Conservation (phyloP, 1,284 basidiomycete genomes). For the Apiotrichum gamsii region DNA sequence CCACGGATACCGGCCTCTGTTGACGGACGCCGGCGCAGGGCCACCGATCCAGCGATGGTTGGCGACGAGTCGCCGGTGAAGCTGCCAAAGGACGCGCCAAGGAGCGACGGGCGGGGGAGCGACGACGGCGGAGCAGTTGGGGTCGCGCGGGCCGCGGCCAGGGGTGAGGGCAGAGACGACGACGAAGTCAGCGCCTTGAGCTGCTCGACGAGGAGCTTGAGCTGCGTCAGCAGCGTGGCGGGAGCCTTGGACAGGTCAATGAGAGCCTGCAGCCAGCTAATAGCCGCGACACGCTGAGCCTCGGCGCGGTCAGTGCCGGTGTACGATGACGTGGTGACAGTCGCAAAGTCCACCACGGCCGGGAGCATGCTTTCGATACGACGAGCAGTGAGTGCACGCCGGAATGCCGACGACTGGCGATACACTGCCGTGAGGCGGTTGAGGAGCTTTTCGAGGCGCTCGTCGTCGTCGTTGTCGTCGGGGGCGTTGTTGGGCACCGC, state of each 20-base stretch:
- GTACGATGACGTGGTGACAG: constrained; percentile 26
- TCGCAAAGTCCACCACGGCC: constrained; percentile 40
- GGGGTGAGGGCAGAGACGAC: background rate
- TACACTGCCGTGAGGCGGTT: constrained; percentile 27
- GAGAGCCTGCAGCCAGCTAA: constrained; percentile 27
- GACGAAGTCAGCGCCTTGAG: constrained; percentile 18
- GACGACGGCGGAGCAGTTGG: background rate
- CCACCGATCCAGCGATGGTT: background rate
- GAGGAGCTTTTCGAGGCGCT: constrained; percentile 28
- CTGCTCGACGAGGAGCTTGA: constrained; percentile 39
- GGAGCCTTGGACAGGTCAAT: constrained; percentile 32
- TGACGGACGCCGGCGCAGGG: constrained; percentile 22
- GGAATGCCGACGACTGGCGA: constrained; percentile 28
- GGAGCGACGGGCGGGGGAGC: background rate
- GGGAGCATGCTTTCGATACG: constrained; percentile 42
- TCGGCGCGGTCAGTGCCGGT: constrained; percentile 17
- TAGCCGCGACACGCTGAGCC: constrained; percentile 23
- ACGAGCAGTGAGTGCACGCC: constrained; percentile 28
- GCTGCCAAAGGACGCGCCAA: background rate
- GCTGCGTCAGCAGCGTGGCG: constrained; percentile 29
- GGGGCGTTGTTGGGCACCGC: no score
- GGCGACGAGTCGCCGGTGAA: background rate
- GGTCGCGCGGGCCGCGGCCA: background rate
- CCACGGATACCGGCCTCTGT: constrained; percentile 10
- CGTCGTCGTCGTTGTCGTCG: constrained; percentile 13